A percentile compares a stretch with the other conserved stretches of the same genome.
phyloP scores from a whole-genome alignment of 345 rosid genomes.

The Diplotaxis tenuifolia region DNA sequence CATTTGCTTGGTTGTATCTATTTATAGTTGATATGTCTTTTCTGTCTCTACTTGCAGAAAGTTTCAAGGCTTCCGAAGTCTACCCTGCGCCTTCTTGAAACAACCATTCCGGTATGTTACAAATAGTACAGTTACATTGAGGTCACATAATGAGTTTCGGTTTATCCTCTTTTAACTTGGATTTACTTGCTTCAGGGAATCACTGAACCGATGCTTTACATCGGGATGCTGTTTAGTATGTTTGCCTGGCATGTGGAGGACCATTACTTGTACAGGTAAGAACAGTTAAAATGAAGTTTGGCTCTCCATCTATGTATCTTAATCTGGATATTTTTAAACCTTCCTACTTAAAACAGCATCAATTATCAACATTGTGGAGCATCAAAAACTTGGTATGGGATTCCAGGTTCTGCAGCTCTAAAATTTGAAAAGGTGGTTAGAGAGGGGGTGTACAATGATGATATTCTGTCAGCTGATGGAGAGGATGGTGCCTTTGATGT shows the following conservation, averaged over 20 bases:
- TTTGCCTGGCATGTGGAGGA: constrained; percentile 99
- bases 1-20: background rate
- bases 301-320: constrained; percentile 6
- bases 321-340: background rate
- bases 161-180: background rate
- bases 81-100: constrained; percentile 80
- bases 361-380: constrained; percentile 99
- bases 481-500: constrained; percentile 99
- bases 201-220: constrained; percentile 99
- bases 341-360: constrained; percentile 54
- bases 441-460: constrained; percentile 75
- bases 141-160: background rate
- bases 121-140: background rate
- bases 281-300: background rate
- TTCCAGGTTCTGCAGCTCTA: constrained; percentile 94
- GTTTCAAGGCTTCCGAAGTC: constrained; percentile 86
- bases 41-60: constrained; percentile 50
- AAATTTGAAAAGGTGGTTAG: constrained; percentile 87
- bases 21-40: constrained; percentile 5
- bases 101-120: constrained; percentile 71
- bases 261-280: constrained; percentile 95
- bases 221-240: constrained; percentile 98
- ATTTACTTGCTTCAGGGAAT: constrained; percentile 76
- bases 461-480: constrained; percentile 68
- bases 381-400: constrained; percentile 97